A percentile compares a stretch with the other conserved stretches of the same genome.
These are phyloP conservation scores for Dendrocalamus sinicus DNA, from an alignment of 176 grass and related monocot species.

Conservation along the genomic window DNA sequence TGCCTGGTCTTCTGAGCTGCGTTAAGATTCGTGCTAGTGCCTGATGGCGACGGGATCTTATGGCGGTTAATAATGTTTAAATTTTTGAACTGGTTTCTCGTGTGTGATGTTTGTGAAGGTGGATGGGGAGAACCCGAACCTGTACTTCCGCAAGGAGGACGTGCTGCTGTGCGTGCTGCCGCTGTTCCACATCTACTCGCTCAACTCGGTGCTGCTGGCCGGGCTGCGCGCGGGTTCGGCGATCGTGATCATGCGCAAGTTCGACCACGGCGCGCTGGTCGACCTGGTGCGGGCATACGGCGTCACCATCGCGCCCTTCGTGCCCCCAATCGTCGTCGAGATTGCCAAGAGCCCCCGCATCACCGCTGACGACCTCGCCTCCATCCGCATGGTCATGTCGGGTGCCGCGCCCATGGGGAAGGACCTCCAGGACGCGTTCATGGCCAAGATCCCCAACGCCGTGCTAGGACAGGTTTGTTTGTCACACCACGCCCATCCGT, in stretches of 20 bases:
- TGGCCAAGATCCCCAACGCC: constrained; percentile 87
- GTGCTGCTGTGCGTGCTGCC: constrained; percentile 89
- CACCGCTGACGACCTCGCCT: constrained; percentile 56
- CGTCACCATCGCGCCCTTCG: constrained; percentile 77
- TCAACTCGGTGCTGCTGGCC: constrained; percentile 90
- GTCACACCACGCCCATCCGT: neutral
- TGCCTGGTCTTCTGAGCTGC: neutral
- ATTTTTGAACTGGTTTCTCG: neutral
- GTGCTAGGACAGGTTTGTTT: constrained; percentile 72
- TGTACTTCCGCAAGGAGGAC: constrained; percentile 62
- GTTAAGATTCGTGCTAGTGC: constrained; percentile 52
- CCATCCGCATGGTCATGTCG: constrained; percentile 90
- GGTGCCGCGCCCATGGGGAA: constrained; percentile 87
- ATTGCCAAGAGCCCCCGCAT: constrained; percentile 89
- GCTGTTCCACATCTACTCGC: constrained; percentile 98
- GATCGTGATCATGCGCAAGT: constrained; percentile 84
- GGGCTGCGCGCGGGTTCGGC: constrained; percentile 70
- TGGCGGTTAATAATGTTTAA: neutral
- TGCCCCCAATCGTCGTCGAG: constrained; percentile 92
- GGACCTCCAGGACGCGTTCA: constrained; percentile 89
- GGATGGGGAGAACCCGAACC: constrained; percentile 82
- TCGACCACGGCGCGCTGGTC: constrained; percentile 76
- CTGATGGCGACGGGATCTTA: neutral
- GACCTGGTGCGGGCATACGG: constrained; percentile 67
- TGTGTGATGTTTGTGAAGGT: constrained; percentile 30